Evolutionary conservation across 1,284 basidiomycete genomes (phyloP).

Genomic region (Jaminaea rosea): DNA sequence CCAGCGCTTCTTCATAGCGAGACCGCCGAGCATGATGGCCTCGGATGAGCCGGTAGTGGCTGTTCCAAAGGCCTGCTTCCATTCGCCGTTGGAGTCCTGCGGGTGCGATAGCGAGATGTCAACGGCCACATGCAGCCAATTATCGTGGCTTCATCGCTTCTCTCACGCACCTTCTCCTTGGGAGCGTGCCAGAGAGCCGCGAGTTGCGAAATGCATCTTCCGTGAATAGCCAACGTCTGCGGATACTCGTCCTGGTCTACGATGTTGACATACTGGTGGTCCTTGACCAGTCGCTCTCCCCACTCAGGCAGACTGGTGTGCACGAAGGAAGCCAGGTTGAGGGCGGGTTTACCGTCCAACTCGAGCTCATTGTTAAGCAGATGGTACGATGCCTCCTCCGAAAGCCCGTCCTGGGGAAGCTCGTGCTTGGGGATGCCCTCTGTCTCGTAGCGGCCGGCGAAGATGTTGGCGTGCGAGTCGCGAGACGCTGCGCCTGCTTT

Average conservation of each 20-base stretch:
- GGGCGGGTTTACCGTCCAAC: constrained; percentile 66
- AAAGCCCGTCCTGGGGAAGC: constrained; percentile 48
- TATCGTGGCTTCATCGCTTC: too few relatives aligned
- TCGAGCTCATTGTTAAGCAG: constrained; percentile 60
- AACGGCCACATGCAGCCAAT: too few relatives aligned
- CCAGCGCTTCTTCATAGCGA: constrained; percentile 92
- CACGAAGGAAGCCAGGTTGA: constrained; percentile 65
- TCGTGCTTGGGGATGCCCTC: constrained; percentile 47
- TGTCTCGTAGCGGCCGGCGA: constrained; percentile 38
- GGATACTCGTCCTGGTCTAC: constrained; percentile 82
- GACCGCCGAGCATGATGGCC: constrained; percentile 76
- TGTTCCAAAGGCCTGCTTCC: constrained; percentile 51
- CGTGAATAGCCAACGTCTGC: constrained; percentile 41
- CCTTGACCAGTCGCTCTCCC: constrained; percentile 48
- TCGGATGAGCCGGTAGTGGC: constrained; percentile 91
- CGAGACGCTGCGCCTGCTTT: constrained; percentile 8
- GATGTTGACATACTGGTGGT: constrained; percentile 61
- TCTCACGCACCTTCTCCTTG: constrained; percentile 53
- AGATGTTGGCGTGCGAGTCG: constrained; percentile 12
- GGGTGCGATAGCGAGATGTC: too few relatives aligned
- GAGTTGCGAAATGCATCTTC: constrained; percentile 63
- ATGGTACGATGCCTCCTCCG: constrained; percentile 48
- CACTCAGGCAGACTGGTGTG: constrained; percentile 56
- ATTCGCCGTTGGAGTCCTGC: constrained; percentile 18
- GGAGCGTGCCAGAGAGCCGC: constrained; percentile 81